Evolutionary conservation across 306 rosid genomes (phyloP).

Genomic region (Crotalaria pallida): DNA sequence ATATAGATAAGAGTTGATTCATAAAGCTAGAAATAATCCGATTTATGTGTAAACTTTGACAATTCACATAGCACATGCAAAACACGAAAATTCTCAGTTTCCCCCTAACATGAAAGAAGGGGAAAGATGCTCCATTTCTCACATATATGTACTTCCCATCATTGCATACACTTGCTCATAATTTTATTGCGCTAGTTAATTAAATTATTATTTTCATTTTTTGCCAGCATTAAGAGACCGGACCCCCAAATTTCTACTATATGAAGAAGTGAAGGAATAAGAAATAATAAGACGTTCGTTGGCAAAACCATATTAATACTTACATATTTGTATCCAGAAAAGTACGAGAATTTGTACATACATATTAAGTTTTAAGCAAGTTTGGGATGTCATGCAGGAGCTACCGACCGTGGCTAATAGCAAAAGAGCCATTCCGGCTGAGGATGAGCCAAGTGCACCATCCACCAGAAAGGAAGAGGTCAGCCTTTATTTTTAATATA

Average conservation of each 20-base stretch:
- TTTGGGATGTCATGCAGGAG: conserved; percentile 24
- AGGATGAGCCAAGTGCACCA: conserved; percentile 21
- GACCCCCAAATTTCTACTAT: background rate
- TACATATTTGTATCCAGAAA: background rate
- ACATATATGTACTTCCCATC: background rate
- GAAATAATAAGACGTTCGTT: background rate
- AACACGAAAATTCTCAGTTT: conserved; percentile 3
- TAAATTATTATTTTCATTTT: background rate
- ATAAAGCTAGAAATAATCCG: conserved; percentile 6
- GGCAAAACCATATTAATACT: conserved; percentile 2
- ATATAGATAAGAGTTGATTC: conserved; percentile 24
- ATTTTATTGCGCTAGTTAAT: background rate
- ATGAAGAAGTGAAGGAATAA: background rate
- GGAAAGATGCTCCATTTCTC: background rate
- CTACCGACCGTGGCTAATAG: conserved; percentile 4
- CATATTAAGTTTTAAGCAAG: background rate
- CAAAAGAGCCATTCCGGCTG: conserved; percentile 29
- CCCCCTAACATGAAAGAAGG: background rate
- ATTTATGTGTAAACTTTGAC: background rate
- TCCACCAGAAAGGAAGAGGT: conserved; percentile 46
- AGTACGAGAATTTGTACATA: background rate
- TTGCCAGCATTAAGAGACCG: background rate
- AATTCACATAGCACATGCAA: conserved; percentile 16
- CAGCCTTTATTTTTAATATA: background rate
- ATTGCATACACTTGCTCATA: background rate